A percentile compares a stretch with the other conserved stretches of the same genome.
Evolutionary conservation across 2,329 filamentous ascomycete species (phyloP).

Genomic region (Calonectria naviculata): DNA sequence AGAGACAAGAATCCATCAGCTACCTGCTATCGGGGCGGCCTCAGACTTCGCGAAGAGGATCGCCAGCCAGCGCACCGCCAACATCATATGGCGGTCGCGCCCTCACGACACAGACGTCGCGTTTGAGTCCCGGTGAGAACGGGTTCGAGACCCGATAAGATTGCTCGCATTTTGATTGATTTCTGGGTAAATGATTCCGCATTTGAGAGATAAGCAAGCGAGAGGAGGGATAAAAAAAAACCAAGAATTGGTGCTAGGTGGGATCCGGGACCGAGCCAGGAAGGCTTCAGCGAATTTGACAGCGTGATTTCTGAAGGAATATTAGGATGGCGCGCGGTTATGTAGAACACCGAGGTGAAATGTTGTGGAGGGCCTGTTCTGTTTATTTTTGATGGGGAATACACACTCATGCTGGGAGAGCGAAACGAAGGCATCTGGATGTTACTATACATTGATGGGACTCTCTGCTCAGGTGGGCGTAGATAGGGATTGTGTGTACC

Average conservation of each 20-base stretch:
- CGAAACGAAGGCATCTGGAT: not conserved
- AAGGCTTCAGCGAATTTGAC: not conserved
- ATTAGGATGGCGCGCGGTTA: not conserved
- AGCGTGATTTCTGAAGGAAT: conserved; percentile 4
- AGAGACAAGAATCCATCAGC: conserved; percentile 57
- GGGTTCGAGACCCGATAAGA: conserved; percentile 17
- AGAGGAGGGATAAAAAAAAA: not conserved
- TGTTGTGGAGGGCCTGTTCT: not conserved
- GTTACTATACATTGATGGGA: not conserved
- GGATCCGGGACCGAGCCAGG: not conserved
- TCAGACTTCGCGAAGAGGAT: conserved; percentile 40
- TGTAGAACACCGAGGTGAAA: not conserved
- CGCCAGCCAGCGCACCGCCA: conserved; percentile 41
- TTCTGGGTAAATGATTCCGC: conserved; percentile 12
- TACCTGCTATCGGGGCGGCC: conserved; percentile 48
- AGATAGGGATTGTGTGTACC: not conserved
- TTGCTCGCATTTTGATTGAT: not conserved
- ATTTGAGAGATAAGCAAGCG: not conserved
- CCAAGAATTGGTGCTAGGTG: not conserved
- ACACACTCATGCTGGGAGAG: not conserved
- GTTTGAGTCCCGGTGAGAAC: conserved; percentile 36
- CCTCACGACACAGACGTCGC: conserved; percentile 29
- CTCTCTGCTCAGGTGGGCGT: conserved; percentile 2
- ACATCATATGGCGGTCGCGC: conserved; percentile 25
- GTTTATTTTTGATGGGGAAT: not conserved